Conservation (phyloP, 352 stramenopile species). For the Phytophthora citrophthora region DNA sequence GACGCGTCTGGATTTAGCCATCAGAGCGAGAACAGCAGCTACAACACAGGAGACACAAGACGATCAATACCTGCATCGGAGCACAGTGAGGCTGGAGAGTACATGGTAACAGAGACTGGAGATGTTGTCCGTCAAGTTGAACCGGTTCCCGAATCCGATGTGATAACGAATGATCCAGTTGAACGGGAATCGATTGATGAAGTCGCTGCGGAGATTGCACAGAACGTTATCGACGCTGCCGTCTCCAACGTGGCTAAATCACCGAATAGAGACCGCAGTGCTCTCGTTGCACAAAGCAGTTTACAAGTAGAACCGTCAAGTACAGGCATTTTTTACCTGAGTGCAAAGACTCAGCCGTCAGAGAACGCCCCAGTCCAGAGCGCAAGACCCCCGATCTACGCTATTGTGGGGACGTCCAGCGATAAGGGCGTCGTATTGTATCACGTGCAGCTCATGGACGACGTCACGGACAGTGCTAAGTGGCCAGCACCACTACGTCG, state of each 20-base stretch:
- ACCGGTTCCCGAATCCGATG: conserved; percentile 1
- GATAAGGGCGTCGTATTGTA: conserved; percentile 48
- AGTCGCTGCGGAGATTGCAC: conserved; percentile 22
- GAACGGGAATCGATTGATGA: conserved; percentile 24
- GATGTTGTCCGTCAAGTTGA: conserved; percentile 19
- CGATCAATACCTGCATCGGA: conserved; percentile 18
- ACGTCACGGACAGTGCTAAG: conserved; percentile 30
- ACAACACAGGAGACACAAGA: conserved; percentile 14
- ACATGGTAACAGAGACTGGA: conserved; percentile 36
- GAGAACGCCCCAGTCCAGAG: conserved; percentile 5
- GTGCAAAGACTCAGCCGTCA: conserved; percentile 13
- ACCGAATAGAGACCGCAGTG: conserved; percentile 1
- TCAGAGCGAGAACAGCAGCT: conserved; percentile 19
- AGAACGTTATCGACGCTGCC: conserved; percentile 27
- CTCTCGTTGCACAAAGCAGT: conserved; percentile 21
- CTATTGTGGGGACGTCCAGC: conserved; percentile 37
- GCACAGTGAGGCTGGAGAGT: conserved; percentile 30
- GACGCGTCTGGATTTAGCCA: conserved; percentile 23
- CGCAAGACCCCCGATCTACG: conserved; percentile 25
- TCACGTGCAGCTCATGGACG: conserved; percentile 46
- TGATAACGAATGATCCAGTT: background rate
- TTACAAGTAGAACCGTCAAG: conserved; percentile 29
- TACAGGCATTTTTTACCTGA: conserved; percentile 18
- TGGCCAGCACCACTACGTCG: conserved; percentile 37
- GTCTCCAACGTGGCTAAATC: conserved; percentile 7